Evolutionary conservation across 2,329 filamentous ascomycete species (phyloP).

Genomic region (Paraphaeosphaeria sporulosa): DNA sequence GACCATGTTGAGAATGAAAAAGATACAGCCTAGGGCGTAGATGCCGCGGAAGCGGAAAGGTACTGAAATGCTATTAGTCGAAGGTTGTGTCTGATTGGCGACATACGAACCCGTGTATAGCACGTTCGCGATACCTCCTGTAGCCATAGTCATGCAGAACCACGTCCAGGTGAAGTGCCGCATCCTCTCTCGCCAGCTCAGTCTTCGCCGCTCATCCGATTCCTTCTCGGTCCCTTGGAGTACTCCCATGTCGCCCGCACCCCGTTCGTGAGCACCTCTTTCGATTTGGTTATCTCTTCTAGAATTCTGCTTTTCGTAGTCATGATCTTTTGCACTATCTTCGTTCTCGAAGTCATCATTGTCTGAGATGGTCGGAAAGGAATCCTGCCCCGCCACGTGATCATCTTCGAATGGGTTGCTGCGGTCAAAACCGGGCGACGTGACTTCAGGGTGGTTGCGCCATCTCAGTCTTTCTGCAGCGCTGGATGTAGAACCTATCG

Average conservation of each 20-base stretch:
- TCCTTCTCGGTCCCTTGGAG: slow-evolving; percentile 11
- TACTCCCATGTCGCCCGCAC: slow-evolving; percentile 4
- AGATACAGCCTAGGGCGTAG: slow-evolving; percentile 57
- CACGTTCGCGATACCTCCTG: slow-evolving; percentile 67
- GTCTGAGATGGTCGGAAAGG: slow-evolving; percentile 3
- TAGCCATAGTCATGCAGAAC: slow-evolving; percentile 75
- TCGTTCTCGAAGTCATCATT: slow-evolving; percentile 4
- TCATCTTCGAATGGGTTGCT: slow-evolving; percentile 33
- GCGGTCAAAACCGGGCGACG: slow-evolving; percentile 25
- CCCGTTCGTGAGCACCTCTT: slow-evolving; percentile 55
- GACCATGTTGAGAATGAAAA: slow-evolving; percentile 58
- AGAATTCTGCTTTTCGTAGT: background rate
- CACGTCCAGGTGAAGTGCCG: slow-evolving; percentile 78
- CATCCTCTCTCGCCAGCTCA: slow-evolving; percentile 62
- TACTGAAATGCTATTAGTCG: slow-evolving; percentile 30
- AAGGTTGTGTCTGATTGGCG: background rate
- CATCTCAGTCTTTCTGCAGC: slow-evolving; percentile 32
- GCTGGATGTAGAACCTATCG: slow-evolving; percentile 27
- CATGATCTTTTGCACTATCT: background rate
- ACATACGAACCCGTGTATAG: slow-evolving; percentile 60
- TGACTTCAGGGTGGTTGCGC: slow-evolving; percentile 32
- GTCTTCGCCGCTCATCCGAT: slow-evolving; percentile 4
- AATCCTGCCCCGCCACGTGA: background rate
- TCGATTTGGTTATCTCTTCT: slow-evolving; percentile 42
- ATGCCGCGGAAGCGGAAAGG: slow-evolving; percentile 54